A percentile compares a stretch with the other conserved stretches of the same genome.
Conservation (phyloP, 495 filamentous ascomycete genomes). For the Pyrenula massariospora region DNA sequence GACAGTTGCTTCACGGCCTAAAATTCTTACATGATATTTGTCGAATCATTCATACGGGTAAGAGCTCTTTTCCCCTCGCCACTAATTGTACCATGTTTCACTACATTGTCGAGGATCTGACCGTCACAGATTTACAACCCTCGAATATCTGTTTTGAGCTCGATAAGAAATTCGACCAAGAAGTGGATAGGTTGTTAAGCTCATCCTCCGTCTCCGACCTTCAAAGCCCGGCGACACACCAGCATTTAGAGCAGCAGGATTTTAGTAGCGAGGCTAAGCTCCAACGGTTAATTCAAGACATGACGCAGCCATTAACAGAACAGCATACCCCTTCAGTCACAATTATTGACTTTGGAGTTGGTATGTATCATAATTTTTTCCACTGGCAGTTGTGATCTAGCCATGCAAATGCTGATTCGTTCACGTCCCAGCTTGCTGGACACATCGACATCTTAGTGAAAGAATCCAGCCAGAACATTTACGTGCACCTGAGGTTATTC, state of each 20-base stretch:
- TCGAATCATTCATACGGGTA: conserved; percentile 82
- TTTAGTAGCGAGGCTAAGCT: conserved; percentile 14
- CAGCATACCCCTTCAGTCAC: no score
- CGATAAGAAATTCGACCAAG: conserved; percentile 18
- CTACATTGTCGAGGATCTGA: no score
- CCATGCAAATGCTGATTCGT: conserved; percentile 5
- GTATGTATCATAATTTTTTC: conserved; percentile 8
- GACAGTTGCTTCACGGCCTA: conserved; percentile 73
- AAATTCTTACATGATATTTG: conserved; percentile 81
- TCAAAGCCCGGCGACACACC: conserved; percentile 1
- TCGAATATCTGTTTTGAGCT: conserved; percentile 12
- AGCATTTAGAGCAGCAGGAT: conserved; percentile 11
- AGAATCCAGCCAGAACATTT: conserved; percentile 29
- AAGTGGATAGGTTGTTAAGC: conserved; percentile 19
- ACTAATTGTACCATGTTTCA: no score
- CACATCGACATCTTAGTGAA: conserved; percentile 19
- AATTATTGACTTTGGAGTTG: conserved; percentile 19
- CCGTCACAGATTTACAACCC: conserved; percentile 6
- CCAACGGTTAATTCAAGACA: conserved; percentile 13
- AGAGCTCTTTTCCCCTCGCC: conserved; percentile 20
- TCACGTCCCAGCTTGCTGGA: conserved; percentile 15
- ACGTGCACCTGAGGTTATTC: conserved; percentile 33
- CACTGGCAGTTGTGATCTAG: conserved; percentile 2
- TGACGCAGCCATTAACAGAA: conserved; percentile 8
- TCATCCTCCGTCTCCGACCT: conserved; percentile 10